These are phyloP conservation scores for Saccharomyces hybrid DNA, from an alignment of 1,139 yeast species.

Conservation along the genomic window DNA sequence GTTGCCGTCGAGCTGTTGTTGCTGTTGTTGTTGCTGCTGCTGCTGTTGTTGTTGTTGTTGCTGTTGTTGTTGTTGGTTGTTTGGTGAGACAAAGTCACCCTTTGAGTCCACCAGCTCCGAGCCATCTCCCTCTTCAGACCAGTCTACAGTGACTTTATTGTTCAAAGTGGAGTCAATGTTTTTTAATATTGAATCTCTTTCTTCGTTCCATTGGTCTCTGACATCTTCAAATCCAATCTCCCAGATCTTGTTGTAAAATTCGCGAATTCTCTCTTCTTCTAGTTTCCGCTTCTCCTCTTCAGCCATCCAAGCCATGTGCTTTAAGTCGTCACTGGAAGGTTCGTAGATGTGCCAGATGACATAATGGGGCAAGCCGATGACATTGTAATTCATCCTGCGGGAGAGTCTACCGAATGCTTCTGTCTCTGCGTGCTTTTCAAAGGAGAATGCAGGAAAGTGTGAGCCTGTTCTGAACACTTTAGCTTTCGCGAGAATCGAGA, in stretches of 20 bases:
- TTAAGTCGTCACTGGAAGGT: conserved; percentile 75
- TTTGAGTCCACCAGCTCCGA: conserved; percentile 13
- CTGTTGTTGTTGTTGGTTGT: neutral
- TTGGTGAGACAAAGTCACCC: neutral
- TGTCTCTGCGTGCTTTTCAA: conserved; percentile 84
- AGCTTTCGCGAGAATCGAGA: conserved; percentile 75
- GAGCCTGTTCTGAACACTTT: conserved; percentile 75
- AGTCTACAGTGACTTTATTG: conserved; percentile 45
- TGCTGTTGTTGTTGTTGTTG: neutral
- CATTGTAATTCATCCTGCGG: conserved; percentile 66
- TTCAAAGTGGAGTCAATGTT: conserved; percentile 45
- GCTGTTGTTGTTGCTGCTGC: neutral
- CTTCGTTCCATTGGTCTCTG: conserved; percentile 57
- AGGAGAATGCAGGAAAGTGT: conserved; percentile 83
- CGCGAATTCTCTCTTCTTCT: conserved; percentile 57
- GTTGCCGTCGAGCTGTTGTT: conserved; percentile 2
- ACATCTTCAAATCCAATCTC: conserved; percentile 70
- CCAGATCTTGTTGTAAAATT: conserved; percentile 69
- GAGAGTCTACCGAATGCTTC: conserved; percentile 90
- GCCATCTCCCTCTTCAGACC: conserved; percentile 53
- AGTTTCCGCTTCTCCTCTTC: conserved; percentile 72
- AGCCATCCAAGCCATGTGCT: conserved; percentile 97
- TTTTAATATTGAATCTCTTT: conserved; percentile 57
- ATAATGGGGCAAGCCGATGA: conserved; percentile 84
- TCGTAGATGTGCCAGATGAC: conserved; percentile 85